These are phyloP conservation scores for Aegilops bicornis DNA, from an alignment of 176 grass and related monocot genomes.

Conservation along the genomic window DNA sequence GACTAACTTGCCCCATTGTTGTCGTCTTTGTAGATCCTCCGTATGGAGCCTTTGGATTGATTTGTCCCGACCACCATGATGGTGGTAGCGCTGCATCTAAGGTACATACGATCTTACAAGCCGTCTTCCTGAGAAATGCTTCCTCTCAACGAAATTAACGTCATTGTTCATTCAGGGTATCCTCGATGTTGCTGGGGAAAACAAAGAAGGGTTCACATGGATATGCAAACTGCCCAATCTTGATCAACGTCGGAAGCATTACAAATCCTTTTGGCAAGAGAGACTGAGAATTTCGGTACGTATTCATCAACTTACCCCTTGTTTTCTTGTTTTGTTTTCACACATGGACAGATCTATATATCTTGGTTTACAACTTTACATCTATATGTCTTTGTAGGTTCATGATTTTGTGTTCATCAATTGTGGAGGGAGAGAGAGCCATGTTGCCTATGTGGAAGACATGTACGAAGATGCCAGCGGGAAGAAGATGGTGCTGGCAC, in stretches of 20 bases:
- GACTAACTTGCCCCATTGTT: background rate
- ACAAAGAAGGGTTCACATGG: conserved; percentile 54
- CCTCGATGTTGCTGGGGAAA: background rate
- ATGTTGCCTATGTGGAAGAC: conserved; percentile 65
- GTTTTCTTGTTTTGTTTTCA: background rate
- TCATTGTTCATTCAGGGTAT: conserved; percentile 37
- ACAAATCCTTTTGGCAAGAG: conserved; percentile 54
- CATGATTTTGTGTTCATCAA: conserved; percentile 66
- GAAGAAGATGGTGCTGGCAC: conserved; percentile 54
- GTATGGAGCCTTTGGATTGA: conserved; percentile 9
- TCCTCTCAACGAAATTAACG: background rate
- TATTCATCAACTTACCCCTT: background rate
- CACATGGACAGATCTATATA: background rate
- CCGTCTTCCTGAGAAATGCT: background rate
- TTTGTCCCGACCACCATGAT: background rate
- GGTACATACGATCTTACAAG: conserved; percentile 32
- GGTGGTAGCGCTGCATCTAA: conserved; percentile 30
- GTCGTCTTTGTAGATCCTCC: background rate
- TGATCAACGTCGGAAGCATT: conserved; percentile 49
- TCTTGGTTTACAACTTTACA: conserved; percentile 21
- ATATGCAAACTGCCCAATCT: conserved; percentile 31
- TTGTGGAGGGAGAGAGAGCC: conserved; percentile 41
- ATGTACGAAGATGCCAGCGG: conserved; percentile 49
- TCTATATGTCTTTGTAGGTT: conserved; percentile 37
- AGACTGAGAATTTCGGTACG: conserved; percentile 58